A percentile compares a stretch with the other conserved stretches of the same genome.
phyloP scores from a whole-genome alignment of 1,284 basidiomycete genomes.

The Coriolopsis trogii region DNA sequence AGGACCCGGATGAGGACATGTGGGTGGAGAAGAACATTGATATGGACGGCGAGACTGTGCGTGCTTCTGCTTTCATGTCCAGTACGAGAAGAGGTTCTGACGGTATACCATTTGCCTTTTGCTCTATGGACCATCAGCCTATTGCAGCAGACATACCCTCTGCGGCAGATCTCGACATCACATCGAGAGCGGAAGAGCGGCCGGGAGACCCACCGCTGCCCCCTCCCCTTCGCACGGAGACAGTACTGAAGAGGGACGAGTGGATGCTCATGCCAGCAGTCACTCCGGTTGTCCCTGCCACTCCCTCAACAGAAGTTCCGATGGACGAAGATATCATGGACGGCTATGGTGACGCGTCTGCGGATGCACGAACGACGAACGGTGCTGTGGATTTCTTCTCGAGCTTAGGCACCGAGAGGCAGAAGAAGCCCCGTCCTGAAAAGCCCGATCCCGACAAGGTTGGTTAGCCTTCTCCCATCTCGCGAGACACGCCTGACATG shows the following conservation, averaged over 20 bases:
- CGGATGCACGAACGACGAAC: slow-evolving; percentile 47
- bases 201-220: slow-evolving; percentile 50
- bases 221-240: slow-evolving; percentile 45
- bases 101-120: not conserved
- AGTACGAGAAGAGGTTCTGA: not conserved
- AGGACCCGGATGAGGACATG: slow-evolving; percentile 72
- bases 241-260: slow-evolving; percentile 71
- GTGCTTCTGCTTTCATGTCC: slow-evolving; percentile 28
- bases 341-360: slow-evolving; percentile 66
- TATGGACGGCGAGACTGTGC: slow-evolving; percentile 72
- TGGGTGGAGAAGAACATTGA: slow-evolving; percentile 90
- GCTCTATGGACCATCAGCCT: slow-evolving; percentile 42
- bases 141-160: slow-evolving; percentile 80
- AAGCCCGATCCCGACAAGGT: slow-evolving; percentile 74
- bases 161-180: slow-evolving; percentile 70
- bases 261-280: slow-evolving; percentile 82
- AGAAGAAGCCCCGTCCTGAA: slow-evolving; percentile 64
- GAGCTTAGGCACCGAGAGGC: slow-evolving; percentile 71
- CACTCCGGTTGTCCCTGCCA: slow-evolving; percentile 27
- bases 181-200: slow-evolving; percentile 52
- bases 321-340: slow-evolving; percentile 65
- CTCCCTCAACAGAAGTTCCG: slow-evolving; percentile 21
- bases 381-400: slow-evolving; percentile 86
- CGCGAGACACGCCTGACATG: not conserved
- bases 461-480: not conserved